These are phyloP conservation scores for Claviceps capensis DNA, from an alignment of 2,329 filamentous ascomycete genomes.

Conservation along the genomic window DNA sequence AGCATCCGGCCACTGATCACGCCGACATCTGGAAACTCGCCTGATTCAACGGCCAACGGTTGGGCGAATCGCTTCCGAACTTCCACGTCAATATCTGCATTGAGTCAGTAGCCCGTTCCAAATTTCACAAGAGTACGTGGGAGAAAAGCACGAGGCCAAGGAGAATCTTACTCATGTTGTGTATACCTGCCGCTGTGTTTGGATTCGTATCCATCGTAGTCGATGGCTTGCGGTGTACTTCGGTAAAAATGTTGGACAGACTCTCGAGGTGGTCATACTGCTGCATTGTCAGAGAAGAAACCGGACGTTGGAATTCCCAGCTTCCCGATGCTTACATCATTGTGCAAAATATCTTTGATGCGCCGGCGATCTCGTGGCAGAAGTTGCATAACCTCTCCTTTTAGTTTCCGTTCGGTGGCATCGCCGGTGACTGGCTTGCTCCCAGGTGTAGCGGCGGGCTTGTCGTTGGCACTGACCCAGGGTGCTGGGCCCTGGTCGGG, in stretches of 20 bases:
- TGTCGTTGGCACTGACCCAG: constrained; percentile 61
- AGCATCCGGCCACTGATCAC: constrained; percentile 52
- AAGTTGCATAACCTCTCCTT: constrained; percentile 58
- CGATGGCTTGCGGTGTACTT: constrained; percentile 31
- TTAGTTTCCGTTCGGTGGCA: constrained; percentile 50
- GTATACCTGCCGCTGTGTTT: constrained; percentile 55
- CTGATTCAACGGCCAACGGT: constrained; percentile 52
- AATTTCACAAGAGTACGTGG: background rate
- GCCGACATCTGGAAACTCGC: constrained; percentile 53
- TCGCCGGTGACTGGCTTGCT: constrained; percentile 51
- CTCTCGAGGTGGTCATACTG: constrained; percentile 43
- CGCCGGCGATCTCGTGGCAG: constrained; percentile 51
- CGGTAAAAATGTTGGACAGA: constrained; percentile 37
- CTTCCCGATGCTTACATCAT: constrained; percentile 32
- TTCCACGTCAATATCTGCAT: constrained; percentile 49
- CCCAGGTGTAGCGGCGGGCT: constrained; percentile 41
- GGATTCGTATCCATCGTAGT: constrained; percentile 48
- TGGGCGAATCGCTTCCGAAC: constrained; percentile 52
- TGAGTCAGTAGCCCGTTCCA: constrained; percentile 9
- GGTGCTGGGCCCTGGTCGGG: constrained; percentile 53
- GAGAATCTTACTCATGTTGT: constrained; percentile 57
- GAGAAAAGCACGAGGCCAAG: background rate
- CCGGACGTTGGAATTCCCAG: background rate
- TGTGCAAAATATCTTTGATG: constrained; percentile 49
- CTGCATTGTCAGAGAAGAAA: constrained; percentile 8